phyloP scores from a whole-genome alignment of 176 grass and related monocot genomes.

The Miscanthus lutarioriparius region DNA sequence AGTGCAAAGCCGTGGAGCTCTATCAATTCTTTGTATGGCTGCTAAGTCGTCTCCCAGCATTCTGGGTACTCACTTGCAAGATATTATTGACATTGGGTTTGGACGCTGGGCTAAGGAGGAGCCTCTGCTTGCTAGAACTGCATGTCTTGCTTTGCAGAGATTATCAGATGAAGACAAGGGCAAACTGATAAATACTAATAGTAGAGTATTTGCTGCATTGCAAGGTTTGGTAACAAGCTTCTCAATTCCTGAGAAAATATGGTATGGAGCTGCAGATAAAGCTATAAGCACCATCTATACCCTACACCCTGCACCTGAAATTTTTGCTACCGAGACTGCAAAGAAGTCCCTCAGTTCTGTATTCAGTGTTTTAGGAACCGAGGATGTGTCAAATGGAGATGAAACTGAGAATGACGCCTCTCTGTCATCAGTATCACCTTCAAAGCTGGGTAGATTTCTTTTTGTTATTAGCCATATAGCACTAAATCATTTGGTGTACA shows the following conservation, averaged over 20 bases:
- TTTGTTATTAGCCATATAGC: slow-evolving; percentile 86
- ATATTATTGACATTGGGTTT: slow-evolving; percentile 98
- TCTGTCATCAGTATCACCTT: slow-evolving; percentile 50
- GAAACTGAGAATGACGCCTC: slow-evolving; percentile 32
- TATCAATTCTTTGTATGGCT: slow-evolving; percentile 94
- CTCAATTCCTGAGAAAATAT: slow-evolving; percentile 82
- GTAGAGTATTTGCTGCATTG: slow-evolving; percentile 68
- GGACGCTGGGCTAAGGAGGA: slow-evolving; percentile 95
- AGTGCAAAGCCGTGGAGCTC: slow-evolving; percentile 78
- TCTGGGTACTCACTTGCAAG: slow-evolving; percentile 75
- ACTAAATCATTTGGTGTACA: slow-evolving; percentile 92
- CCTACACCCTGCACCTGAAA: slow-evolving; percentile 75
- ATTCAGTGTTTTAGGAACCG: slow-evolving; percentile 43
- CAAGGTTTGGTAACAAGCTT: slow-evolving; percentile 67
- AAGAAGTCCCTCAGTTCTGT: slow-evolving; percentile 74
- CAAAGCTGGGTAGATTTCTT: slow-evolving; percentile 85
- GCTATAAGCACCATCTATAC: slow-evolving; percentile 78
- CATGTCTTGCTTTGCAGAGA: slow-evolving; percentile 83
- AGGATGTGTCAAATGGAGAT: slow-evolving; percentile 42
- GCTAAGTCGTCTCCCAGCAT: slow-evolving; percentile 81
- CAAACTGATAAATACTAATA: slow-evolving; percentile 58
- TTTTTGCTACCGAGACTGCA: slow-evolving; percentile 70
- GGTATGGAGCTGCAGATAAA: slow-evolving; percentile 86
- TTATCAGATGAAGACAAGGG: slow-evolving; percentile 88
- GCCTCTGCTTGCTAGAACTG: slow-evolving; percentile 85